Percentiles rank a stretch among this genome's conserved stretches.
These are phyloP conservation scores for Macrophomina tecta DNA, from an alignment of 2,329 filamentous ascomycete species.

Conservation along the genomic window DNA sequence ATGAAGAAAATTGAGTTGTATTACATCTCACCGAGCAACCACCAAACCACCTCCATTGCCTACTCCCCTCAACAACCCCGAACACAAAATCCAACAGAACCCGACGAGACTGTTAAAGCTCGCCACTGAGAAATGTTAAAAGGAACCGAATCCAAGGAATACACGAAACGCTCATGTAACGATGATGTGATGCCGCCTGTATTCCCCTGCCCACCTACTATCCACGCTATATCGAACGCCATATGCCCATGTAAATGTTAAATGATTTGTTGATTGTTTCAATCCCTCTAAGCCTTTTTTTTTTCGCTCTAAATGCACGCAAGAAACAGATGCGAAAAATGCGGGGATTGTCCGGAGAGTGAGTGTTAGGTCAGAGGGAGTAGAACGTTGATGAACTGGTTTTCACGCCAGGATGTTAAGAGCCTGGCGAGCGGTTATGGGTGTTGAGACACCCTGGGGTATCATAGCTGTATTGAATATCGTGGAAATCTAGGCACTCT, in stretches of 20 bases:
- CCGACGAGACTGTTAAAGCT: conserved; percentile 18
- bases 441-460: neutral
- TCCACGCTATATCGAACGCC: conserved; percentile 11
- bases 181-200: neutral
- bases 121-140: conserved; percentile 18
- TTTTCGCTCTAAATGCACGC: conserved; percentile 19
- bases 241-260: conserved; percentile 9
- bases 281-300: conserved; percentile 2
- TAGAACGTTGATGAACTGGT: neutral
- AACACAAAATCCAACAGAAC: neutral
- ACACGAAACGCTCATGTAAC: neutral
- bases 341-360: too few species aligned
- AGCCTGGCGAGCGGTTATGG: neutral
- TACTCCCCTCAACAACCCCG: neutral
- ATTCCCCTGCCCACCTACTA: too few species aligned
- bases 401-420: conserved; percentile 10
- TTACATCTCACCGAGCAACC: too few species aligned
- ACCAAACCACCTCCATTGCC: neutral
- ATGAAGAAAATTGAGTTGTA: too few species aligned
- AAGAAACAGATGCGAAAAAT: neutral
- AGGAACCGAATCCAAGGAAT: neutral
- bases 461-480: conserved; percentile 7
- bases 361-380: neutral
- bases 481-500: neutral
- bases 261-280: neutral